Evolutionary conservation across 2,329 filamentous ascomycete species (phyloP).

Genomic region (Cercospora janseana): DNA sequence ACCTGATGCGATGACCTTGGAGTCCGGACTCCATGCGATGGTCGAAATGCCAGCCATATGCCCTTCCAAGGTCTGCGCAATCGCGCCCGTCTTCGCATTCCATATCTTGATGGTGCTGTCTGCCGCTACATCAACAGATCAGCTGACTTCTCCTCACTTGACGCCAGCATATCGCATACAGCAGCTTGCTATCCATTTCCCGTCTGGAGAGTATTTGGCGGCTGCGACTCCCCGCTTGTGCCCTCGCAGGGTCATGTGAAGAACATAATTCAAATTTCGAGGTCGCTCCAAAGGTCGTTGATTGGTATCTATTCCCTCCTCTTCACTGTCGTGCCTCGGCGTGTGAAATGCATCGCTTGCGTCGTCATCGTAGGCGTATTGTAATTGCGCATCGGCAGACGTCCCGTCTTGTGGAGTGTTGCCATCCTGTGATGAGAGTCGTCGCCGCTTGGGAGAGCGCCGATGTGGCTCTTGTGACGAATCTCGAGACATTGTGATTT

Average conservation of each 20-base stretch:
- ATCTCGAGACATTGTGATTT: slow-evolving; percentile 22
- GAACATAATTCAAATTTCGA: slow-evolving; percentile 63
- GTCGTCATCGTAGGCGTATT: slow-evolving; percentile 38
- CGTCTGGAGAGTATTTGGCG: slow-evolving; percentile 88
- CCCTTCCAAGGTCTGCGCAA: slow-evolving; percentile 85
- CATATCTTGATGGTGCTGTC: slow-evolving; percentile 91
- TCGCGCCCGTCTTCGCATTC: slow-evolving; percentile 72
- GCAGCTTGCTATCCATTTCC: slow-evolving; percentile 81
- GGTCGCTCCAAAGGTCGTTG: slow-evolving; percentile 45
- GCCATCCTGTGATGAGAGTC: slow-evolving; percentile 17
- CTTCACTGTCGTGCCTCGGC: slow-evolving; percentile 27
- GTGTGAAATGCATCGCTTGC: slow-evolving; percentile 31
- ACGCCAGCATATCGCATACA: slow-evolving; percentile 47
- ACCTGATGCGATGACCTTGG: slow-evolving; percentile 80
- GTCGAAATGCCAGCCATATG: slow-evolving; percentile 91
- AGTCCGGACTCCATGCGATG: slow-evolving; percentile 91
- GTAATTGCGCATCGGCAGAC: slow-evolving; percentile 25
- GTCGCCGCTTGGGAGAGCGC: slow-evolving; percentile 34
- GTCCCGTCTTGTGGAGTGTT: slow-evolving; percentile 24
- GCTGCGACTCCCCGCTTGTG: slow-evolving; percentile 78
- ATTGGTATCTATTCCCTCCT: slow-evolving; percentile 28
- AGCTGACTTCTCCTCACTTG: not conserved
- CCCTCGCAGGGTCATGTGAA: slow-evolving; percentile 69
- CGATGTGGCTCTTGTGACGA: slow-evolving; percentile 20
- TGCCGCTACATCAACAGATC: slow-evolving; percentile 53